Percentiles rank a stretch among this genome's conserved stretches.
These are phyloP conservation scores for Pichia insulana DNA, from an alignment of 805 yeast genomes.

Conservation along the genomic window DNA sequence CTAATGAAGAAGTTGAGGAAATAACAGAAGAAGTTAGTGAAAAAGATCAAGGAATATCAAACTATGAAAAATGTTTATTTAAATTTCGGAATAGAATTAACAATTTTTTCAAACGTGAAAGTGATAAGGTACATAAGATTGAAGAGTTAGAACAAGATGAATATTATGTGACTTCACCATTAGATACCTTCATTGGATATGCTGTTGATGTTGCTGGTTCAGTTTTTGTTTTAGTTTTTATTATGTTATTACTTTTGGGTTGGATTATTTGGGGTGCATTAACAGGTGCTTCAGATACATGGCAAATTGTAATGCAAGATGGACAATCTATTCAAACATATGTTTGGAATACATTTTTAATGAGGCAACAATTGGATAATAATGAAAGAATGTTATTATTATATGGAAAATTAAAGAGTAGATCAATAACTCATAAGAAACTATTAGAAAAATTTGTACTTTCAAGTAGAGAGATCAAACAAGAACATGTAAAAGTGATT, in stretches of 20 bases:
- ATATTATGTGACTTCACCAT: conserved; percentile 8
- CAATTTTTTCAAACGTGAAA: background rate
- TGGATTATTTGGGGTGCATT: conserved; percentile 21
- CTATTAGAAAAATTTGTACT: conserved; percentile 7
- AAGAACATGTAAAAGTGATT: background rate
- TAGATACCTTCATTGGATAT: conserved; percentile 6
- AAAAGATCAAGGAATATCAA: background rate
- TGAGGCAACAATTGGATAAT: conserved; percentile 31
- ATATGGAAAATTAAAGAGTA: conserved; percentile 24
- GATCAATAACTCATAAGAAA: conserved; percentile 20
- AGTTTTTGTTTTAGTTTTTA: conserved; percentile 17
- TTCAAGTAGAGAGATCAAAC: background rate
- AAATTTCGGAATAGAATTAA: background rate
- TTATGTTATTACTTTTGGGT: conserved; percentile 19
- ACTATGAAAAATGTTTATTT: background rate
- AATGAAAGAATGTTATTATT: conserved; percentile 21
- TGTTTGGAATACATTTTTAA: conserved; percentile 32
- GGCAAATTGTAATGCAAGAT: conserved; percentile 37
- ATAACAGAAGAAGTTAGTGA: background rate
- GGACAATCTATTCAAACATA: conserved; percentile 33
- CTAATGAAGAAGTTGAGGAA: background rate
- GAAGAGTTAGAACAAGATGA: conserved; percentile 9
- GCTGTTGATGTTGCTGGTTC: conserved; percentile 16
- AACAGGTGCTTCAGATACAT: conserved; percentile 25
- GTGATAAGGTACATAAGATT: background rate